phyloP scores from a whole-genome alignment of 2,329 filamentous ascomycete genomes.

The Phoma herbarum region DNA sequence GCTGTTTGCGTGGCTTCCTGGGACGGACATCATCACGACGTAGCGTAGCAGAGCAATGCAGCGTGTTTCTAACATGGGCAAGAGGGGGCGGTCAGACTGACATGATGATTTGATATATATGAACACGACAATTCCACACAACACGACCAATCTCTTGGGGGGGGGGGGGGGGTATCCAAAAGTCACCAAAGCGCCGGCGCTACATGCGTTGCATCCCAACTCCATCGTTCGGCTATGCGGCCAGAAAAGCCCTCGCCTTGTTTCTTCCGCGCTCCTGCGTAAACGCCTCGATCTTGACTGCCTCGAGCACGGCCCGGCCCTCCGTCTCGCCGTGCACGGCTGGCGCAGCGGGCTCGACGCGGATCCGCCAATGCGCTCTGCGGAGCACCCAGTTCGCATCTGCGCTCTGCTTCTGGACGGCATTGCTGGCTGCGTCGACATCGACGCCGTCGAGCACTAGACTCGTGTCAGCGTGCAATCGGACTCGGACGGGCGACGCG shows the following conservation, averaged over 20 bases:
- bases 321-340: neutral
- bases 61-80: no score
- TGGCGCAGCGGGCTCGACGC: conserved; percentile 60
- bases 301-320: neutral
- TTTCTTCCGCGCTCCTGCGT: neutral
- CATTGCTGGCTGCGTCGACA: neutral
- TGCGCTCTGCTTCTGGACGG: neutral
- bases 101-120: no score
- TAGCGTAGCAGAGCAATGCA: no score
- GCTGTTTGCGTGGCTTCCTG: no score
- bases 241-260: neutral
- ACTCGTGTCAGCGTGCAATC: conserved; percentile 48
- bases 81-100: no score
- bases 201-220: no score
- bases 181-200: no score
- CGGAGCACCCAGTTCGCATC: conserved; percentile 44
- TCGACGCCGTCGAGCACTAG: neutral
- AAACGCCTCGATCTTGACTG: neutral
- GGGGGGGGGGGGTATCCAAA: no score
- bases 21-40: no score
- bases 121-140: no score
- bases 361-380: conserved; percentile 54
- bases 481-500: neutral
- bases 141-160: no score
- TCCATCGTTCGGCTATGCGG: neutral